Percentiles rank a stretch among this genome's conserved stretches.
Conservation (phyloP, 2,329 filamentous ascomycete species). For the Rosellinia necatrix region DNA sequence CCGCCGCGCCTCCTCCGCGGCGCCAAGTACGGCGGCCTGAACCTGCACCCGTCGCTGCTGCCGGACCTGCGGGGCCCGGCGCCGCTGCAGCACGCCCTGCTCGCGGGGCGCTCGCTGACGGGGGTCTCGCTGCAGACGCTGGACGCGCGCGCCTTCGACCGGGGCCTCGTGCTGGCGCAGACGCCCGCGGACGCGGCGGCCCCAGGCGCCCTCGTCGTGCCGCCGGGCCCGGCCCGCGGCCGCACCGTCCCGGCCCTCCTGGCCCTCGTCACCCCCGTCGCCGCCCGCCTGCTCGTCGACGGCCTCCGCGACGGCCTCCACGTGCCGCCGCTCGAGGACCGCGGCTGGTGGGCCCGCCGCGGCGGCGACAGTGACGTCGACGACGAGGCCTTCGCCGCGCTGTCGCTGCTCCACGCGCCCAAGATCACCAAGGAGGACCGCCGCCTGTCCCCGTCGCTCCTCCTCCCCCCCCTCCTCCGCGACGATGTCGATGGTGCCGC, state of each 20-base stretch:
- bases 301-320: slow-evolving; percentile 68
- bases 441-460: slow-evolving; percentile 49
- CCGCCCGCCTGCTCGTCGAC: slow-evolving; percentile 71
- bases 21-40: slow-evolving; percentile 83
- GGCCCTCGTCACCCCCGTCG: slow-evolving; percentile 62
- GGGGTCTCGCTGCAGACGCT: slow-evolving; percentile 90
- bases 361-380: too few relatives aligned
- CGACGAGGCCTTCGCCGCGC: too few relatives aligned
- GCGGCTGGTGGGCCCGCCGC: too few relatives aligned
- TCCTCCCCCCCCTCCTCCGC: slow-evolving; percentile 61
- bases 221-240: slow-evolving; percentile 47
- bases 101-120: slow-evolving; percentile 63
- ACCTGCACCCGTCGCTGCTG: slow-evolving; percentile 89
- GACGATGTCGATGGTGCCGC: slow-evolving; percentile 22
- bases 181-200: slow-evolving; percentile 55
- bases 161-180: slow-evolving; percentile 75
- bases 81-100: slow-evolving; percentile 82
- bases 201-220: slow-evolving; percentile 58
- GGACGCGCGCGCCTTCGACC: slow-evolving; percentile 76
- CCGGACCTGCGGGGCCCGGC: slow-evolving; percentile 86
- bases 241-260: slow-evolving; percentile 52
- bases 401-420: slow-evolving; percentile 59
- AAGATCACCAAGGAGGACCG: slow-evolving; percentile 72
- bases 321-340: slow-evolving; percentile 60
- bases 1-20: slow-evolving; percentile 72